Conservation (phyloP, 805 yeast species). For the Pichia rugopelliculosa region DNA sequence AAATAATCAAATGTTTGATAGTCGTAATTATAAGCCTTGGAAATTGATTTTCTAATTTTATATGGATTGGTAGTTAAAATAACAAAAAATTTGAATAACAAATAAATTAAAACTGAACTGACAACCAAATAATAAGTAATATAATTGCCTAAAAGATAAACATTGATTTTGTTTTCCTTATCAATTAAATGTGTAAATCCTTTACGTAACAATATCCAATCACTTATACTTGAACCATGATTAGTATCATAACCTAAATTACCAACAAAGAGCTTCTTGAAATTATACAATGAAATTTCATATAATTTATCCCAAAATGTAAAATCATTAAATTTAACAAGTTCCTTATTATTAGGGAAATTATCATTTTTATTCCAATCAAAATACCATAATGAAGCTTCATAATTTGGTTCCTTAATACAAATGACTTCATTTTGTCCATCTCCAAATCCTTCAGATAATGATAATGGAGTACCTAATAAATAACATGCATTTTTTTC, state of each 20-base stretch:
- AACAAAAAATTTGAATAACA: slow-evolving; percentile 10
- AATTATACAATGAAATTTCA: slow-evolving; percentile 54
- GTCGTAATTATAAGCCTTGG: slow-evolving; percentile 16
- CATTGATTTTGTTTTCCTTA: slow-evolving; percentile 27
- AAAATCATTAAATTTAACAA: slow-evolving; percentile 26
- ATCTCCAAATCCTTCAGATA: slow-evolving; percentile 57
- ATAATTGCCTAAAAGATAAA: slow-evolving; percentile 61
- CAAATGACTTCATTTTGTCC: slow-evolving; percentile 92
- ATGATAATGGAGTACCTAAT: slow-evolving; percentile 60
- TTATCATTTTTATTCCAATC: slow-evolving; percentile 58
- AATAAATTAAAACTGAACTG: slow-evolving; percentile 25
- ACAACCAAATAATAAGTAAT: slow-evolving; percentile 46
- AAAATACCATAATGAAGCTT: slow-evolving; percentile 66
- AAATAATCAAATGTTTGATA: slow-evolving; percentile 30
- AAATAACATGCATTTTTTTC: slow-evolving; percentile 60
- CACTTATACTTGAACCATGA: slow-evolving; percentile 1
- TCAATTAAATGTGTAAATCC: slow-evolving; percentile 56
- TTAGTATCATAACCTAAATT: background rate
- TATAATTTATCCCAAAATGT: slow-evolving; percentile 43
- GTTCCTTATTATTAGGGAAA: slow-evolving; percentile 28
- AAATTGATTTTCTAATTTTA: background rate
- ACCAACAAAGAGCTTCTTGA: slow-evolving; percentile 28
- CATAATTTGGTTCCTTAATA: slow-evolving; percentile 60
- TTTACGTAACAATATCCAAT: slow-evolving; percentile 55
- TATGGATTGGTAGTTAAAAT: slow-evolving; percentile 19